phyloP scores from a whole-genome alignment of 2,329 filamentous ascomycete genomes.

The Cyanodermella asteris region DNA sequence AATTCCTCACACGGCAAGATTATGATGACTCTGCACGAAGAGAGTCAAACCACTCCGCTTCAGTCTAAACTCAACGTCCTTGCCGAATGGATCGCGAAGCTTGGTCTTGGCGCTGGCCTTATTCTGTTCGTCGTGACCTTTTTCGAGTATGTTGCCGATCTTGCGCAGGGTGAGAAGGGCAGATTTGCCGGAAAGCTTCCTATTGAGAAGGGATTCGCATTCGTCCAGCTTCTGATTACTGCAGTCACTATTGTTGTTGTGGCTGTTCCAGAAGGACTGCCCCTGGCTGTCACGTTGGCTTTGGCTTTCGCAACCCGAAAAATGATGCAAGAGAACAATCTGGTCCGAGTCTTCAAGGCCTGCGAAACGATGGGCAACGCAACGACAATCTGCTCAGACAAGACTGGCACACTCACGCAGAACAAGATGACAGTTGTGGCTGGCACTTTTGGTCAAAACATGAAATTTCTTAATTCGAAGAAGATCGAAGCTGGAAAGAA shows the following conservation, averaged over 20 bases:
- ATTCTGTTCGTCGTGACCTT: slow-evolving; percentile 59
- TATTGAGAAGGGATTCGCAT: too few species aligned
- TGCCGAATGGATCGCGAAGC: slow-evolving; percentile 60
- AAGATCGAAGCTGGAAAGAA: slow-evolving; percentile 9
- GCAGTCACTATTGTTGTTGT: slow-evolving; percentile 38
- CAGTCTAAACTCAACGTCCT: slow-evolving; percentile 58
- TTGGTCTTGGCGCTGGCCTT: slow-evolving; percentile 48
- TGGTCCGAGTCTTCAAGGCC: slow-evolving; percentile 36
- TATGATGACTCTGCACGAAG: slow-evolving; percentile 55
- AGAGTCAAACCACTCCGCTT: slow-evolving; percentile 55
- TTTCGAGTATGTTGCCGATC: slow-evolving; percentile 49
- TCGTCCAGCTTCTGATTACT: slow-evolving; percentile 35
- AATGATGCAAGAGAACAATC: slow-evolving; percentile 41
- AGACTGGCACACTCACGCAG: slow-evolving; percentile 42
- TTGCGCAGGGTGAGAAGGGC: slow-evolving; percentile 26
- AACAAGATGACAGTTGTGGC: slow-evolving; percentile 41
- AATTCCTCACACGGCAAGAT: slow-evolving; percentile 58
- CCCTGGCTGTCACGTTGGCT: slow-evolving; percentile 38
- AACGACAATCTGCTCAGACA: slow-evolving; percentile 42
- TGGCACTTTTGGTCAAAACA: slow-evolving; percentile 33
- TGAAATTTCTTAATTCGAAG: too few species aligned
- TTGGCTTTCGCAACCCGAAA: slow-evolving; percentile 40
- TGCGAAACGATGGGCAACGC: slow-evolving; percentile 45
- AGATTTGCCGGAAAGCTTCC: slow-evolving; percentile 27
- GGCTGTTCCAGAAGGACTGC: slow-evolving; percentile 37